These are phyloP conservation scores for Mallotus japonicus DNA, from an alignment of 441 rosid species.

Conservation along the genomic window DNA sequence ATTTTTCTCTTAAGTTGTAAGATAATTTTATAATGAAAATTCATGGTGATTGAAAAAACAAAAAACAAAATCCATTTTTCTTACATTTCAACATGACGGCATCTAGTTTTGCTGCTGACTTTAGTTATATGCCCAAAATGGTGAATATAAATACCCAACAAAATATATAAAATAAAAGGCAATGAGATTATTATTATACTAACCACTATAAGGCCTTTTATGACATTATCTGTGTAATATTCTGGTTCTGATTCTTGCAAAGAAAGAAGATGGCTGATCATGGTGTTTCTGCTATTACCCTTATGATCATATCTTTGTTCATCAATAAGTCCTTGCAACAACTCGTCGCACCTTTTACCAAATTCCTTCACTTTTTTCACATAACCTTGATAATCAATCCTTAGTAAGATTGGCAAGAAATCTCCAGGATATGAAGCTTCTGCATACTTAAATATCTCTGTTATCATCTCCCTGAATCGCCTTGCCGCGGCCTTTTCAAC, in stretches of 20 bases:
- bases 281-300: conserved; percentile 9
- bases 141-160: too few species aligned
- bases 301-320: conserved; percentile 32
- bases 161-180: neutral
- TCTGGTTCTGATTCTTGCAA: conserved; percentile 33
- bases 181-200: neutral
- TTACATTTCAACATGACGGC: too few species aligned
- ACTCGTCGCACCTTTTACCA: conserved; percentile 32
- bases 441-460: neutral
- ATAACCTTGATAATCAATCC: neutral
- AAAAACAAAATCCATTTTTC: too few species aligned
- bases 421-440: neutral
- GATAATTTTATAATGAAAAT: too few species aligned
- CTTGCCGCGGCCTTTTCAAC: too few species aligned
- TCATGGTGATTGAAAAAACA: too few species aligned
- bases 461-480: neutral
- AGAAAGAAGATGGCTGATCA: conserved; percentile 33
- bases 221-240: conserved; percentile 31
- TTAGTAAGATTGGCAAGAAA: neutral
- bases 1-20: too few species aligned
- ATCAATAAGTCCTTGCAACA: conserved; percentile 47
- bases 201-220: conserved; percentile 34
- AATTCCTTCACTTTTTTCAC: conserved; percentile 29
- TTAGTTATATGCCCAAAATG: too few species aligned
- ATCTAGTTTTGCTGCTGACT: too few species aligned